A percentile compares a stretch with the other conserved stretches of the same genome.
These are phyloP conservation scores for Fusarium nurragi DNA, from an alignment of 2,329 filamentous ascomycete genomes.

Conservation along the genomic window DNA sequence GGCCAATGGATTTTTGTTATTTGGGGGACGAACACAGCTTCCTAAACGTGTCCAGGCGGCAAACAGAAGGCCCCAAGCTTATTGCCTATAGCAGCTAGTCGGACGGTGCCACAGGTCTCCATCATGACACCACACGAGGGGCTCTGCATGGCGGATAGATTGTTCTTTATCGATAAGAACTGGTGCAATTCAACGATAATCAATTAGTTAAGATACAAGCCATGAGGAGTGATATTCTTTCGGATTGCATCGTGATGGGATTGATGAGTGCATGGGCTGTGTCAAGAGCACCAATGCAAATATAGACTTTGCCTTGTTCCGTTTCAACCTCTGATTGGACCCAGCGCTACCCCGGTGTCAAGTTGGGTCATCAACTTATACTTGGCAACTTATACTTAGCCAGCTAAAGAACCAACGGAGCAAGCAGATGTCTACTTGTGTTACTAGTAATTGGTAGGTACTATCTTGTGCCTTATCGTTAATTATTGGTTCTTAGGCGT, in stretches of 20 bases:
- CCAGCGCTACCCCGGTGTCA: not conserved
- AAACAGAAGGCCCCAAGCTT: conserved; percentile 16
- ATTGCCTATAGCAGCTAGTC: conserved; percentile 33
- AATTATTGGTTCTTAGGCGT: no score
- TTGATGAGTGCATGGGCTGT: not conserved
- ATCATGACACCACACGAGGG: conserved; percentile 20
- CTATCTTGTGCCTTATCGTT: no score
- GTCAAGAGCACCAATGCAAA: not conserved
- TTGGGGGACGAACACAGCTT: conserved; percentile 36
- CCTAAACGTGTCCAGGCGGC: conserved; percentile 40
- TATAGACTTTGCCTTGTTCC: not conserved
- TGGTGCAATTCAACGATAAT: not conserved
- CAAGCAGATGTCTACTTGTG: not conserved
- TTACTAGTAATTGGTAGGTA: not conserved
- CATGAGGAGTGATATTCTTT: not conserved
- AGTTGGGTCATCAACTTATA: not conserved
- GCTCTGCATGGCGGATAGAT: not conserved
- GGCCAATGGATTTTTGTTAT: conserved; percentile 38
- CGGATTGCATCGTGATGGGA: not conserved
- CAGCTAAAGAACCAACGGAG: not conserved
- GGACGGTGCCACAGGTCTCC: conserved; percentile 10
- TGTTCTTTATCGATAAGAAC: not conserved
- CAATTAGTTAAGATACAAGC: not conserved
- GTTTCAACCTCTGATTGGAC: not conserved
- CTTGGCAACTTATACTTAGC: not conserved